Conservation (phyloP, 1,284 basidiomycete species). For the Tremellales sp. region DNA sequence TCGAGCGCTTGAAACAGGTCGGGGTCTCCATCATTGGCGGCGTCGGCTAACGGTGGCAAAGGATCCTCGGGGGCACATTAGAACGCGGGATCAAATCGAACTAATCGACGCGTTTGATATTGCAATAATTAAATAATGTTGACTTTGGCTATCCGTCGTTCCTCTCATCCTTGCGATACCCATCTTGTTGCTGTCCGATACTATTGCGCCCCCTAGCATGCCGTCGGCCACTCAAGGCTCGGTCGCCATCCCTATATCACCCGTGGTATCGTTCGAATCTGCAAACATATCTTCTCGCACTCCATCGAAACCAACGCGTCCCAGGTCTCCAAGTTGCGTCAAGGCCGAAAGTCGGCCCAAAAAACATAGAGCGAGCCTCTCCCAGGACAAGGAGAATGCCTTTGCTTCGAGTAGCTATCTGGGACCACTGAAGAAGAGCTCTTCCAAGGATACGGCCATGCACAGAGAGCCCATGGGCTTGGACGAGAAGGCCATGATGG, state of each 20-base stretch:
- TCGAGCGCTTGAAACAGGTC: background rate
- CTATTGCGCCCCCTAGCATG: background rate
- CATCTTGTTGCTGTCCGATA: background rate
- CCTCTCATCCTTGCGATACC: background rate
- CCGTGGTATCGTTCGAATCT: background rate
- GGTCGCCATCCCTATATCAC: background rate
- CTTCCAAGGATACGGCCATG: constrained; percentile 2
- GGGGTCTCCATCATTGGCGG: background rate
- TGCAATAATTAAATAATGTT: background rate
- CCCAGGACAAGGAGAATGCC: background rate
- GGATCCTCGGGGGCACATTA: background rate
- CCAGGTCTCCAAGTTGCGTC: background rate
- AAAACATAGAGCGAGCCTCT: too few species aligned
- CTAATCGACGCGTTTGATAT: background rate
- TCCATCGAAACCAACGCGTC: constrained; percentile 1
- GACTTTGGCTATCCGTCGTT: background rate
- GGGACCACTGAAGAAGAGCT: background rate
- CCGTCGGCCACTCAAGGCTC: background rate
- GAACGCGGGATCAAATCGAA: background rate
- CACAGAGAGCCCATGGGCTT: too few species aligned
- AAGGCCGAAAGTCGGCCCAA: too few species aligned
- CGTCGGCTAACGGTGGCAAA: background rate
- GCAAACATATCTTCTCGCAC: background rate
- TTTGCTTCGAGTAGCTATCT: background rate
- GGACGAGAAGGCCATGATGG: constrained; percentile 44